Evolutionary conservation across 2,329 filamentous ascomycete species (phyloP), one percentile per base, ranked within the genome.

Genomic region (Coleophoma crateriformis): DNA sequence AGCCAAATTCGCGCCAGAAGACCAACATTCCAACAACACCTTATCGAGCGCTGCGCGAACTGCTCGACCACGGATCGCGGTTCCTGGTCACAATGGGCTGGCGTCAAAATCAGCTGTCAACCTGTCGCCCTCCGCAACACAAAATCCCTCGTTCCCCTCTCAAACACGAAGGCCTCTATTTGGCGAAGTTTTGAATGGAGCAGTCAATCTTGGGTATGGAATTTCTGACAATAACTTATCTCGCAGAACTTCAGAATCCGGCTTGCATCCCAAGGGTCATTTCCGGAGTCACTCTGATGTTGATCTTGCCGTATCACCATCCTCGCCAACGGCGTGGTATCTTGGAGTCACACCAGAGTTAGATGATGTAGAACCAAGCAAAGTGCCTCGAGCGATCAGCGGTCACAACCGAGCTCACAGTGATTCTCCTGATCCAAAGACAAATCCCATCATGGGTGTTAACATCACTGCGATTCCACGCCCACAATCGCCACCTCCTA

Each of bases 211-310:
- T 46, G 82, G 81, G 5, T 82, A 81, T 68, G 84, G 84, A 46
- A 86, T 87, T 55, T 55, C 62, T 43, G 53, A 67, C 33, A 61
- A 71, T 45, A 27, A 27, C 6, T 70, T 76, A 46, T 72, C 74
- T 52, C 74, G 85, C 54, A 77, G 85, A 66, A 84, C 84, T 19
- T 88, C 87, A 40, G 88, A 91, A 61, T 84, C 87, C n/a, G 82
- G 77, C 62, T 68, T 87, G 55, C 74, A 77, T 54, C 77, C 75
- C 57, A 67, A 53, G 61, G 66, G 46, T 54, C 75, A 78, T 55
- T 73, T 75, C 48, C 72, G 79, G 56, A 82, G 74, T 57, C 69
- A 76, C 50, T 83, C 81, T 41, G 73, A 82, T 56, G 68, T 74
- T 37, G 76, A 79, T 54, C 47, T 22, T 4, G 46, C 22, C 22